Evolutionary conservation across 1,284 basidiomycete genomes (phyloP).

Genomic region (Garcileccinum viscosum): DNA sequence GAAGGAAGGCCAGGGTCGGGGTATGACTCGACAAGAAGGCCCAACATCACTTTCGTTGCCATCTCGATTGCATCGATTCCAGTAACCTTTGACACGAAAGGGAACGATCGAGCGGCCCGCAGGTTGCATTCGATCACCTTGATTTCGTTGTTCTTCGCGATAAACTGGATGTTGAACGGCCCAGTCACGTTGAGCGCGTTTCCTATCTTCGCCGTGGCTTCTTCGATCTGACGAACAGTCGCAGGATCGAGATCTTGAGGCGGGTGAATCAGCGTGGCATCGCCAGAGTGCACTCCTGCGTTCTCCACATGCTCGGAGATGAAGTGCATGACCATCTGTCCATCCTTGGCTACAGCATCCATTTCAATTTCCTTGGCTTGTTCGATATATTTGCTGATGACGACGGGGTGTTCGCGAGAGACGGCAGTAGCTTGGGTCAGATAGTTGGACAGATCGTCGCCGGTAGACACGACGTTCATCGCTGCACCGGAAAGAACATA

Average conservation of each 20-base stretch:
- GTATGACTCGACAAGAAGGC: conserved; percentile 87
- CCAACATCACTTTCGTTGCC: conserved; percentile 98
- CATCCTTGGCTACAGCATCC: conserved; percentile 97
- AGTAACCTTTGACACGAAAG: conserved; percentile 98
- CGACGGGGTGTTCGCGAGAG: conserved; percentile 96
- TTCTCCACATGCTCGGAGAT: conserved; percentile 99
- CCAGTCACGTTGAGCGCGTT: conserved; percentile 98
- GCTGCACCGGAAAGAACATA: conserved; percentile 98
- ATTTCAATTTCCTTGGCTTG: conserved; percentile 99
- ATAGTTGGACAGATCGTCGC: conserved; percentile 90
- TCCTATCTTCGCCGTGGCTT: conserved; percentile 96
- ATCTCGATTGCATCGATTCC: conserved; percentile 97
- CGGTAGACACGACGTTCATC: conserved; percentile 98
- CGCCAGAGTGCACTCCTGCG: conserved; percentile 85
- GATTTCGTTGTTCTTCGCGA: conserved; percentile 99
- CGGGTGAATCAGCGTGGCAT: conserved; percentile 96
- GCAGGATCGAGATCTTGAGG: conserved; percentile 98
- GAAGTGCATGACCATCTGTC: conserved; percentile 99
- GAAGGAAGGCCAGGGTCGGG: conserved; percentile 86
- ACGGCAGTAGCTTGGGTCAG: conserved; percentile 96
- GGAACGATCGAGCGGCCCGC: conserved; percentile 97
- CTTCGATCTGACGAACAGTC: conserved; percentile 94
- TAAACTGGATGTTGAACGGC: conserved; percentile 99
- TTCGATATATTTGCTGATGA: conserved; percentile 99
- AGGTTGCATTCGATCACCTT: conserved; percentile 99